Evolutionary conservation across 371 early-diverging fungal species (phyloP).

Genomic region (Apophysomyces variabilis): DNA sequence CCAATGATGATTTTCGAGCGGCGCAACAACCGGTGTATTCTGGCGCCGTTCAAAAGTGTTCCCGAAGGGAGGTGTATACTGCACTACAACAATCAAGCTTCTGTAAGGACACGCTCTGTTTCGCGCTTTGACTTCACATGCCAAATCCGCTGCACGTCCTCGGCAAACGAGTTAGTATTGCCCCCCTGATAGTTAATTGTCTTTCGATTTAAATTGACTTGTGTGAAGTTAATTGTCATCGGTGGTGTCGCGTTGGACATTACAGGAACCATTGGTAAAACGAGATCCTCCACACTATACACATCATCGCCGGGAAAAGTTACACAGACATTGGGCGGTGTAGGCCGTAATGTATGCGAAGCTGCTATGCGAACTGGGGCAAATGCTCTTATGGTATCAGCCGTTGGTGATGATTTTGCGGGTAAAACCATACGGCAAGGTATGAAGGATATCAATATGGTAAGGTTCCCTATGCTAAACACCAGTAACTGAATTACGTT

Average conservation of each 20-base stretch:
- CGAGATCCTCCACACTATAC: conserved; percentile 30
- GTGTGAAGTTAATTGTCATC: conserved; percentile 63
- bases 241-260: conserved; percentile 90
- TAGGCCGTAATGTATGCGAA: conserved; percentile 90
- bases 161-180: conserved; percentile 21
- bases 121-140: neutral
- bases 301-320: conserved; percentile 82
- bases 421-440: conserved; percentile 60
- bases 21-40: too few relatives aligned
- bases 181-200: neutral
- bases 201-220: neutral
- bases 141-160: neutral
- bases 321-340: conserved; percentile 79
- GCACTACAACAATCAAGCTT: too few relatives aligned
- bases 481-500: too few relatives aligned
- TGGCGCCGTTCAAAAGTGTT: too few relatives aligned
- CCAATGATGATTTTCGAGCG: too few relatives aligned
- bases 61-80: too few relatives aligned
- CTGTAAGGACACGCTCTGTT: too few relatives aligned
- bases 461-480: conserved; percentile 14
- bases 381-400: conserved; percentile 63
- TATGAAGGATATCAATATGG: conserved; percentile 64
- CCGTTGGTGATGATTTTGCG: conserved; percentile 74
- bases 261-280: conserved; percentile 40
- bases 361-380: conserved; percentile 72